Evolutionary conservation across 345 rosid species (phyloP), one percentile per base, ranked within the genome.

Genomic region (Brassica cretica): DNA sequence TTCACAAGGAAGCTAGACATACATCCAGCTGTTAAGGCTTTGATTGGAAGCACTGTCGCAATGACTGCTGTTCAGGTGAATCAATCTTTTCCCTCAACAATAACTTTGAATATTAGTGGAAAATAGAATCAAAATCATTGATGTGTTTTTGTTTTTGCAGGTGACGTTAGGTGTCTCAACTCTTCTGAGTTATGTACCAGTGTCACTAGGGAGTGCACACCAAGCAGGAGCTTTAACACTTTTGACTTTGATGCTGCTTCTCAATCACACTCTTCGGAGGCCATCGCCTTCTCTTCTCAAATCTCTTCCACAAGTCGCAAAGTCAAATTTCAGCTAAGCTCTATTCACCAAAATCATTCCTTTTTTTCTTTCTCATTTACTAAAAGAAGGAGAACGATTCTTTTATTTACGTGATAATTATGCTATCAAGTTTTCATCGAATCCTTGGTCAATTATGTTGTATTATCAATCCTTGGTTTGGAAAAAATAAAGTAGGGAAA

Each of bases 161-260:
- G 98, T 93, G 21, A 86, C 90, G 1, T 80, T 95, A 68, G 99
- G 98, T 64, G 72, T 93, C 69, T 89, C 92, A 70, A 91, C 99
- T 16, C 98, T 93, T 76, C 81, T 93, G 63, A 87, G 88, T 5
- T 95, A 95, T 69, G 99, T 95, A 2, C 98, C 92, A 0, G 92
- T 89, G 39, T 91, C 94, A 9, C 88, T 93, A 24, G 98, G 96
- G 53, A 78, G 88, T 18, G 96, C 97, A 25, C 97, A 90, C 78
- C 94, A 91, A 75, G 96, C 94, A 6, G 97, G 94, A 44, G 98
- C 97, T 12, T 72, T 93, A 67, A 93, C 97, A 46, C 96, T 91
- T 66, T 64, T 90, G 72, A 88, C 97, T 37, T 77, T 91, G 27
- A 82, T 91, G 94, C 73, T 95, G 15, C 79, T 91, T 79, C 93